Evolutionary conservation across 2,329 filamentous ascomycete species (phyloP).

Genomic region (Penicillium sp.): DNA sequence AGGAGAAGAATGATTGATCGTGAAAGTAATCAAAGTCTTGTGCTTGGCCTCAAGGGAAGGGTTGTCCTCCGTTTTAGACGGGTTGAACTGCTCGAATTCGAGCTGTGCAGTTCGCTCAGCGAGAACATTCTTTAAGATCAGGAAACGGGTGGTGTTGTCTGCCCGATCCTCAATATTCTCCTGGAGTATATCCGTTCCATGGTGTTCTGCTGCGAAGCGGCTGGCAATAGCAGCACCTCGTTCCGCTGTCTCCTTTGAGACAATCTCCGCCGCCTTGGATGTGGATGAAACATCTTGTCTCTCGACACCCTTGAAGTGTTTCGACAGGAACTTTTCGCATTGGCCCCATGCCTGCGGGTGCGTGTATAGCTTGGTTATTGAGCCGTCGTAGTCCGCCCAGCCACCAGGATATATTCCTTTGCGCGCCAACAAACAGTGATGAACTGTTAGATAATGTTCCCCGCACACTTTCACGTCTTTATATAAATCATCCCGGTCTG

Average conservation of each 20-base stretch:
- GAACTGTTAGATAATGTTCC: slow-evolving; percentile 82
- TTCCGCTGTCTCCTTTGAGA: slow-evolving; percentile 56
- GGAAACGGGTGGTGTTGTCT: slow-evolving; percentile 50
- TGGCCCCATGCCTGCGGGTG: slow-evolving; percentile 97
- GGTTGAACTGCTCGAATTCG: slow-evolving; percentile 19
- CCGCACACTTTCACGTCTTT: slow-evolving; percentile 72
- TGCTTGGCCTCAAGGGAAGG: slow-evolving; percentile 16
- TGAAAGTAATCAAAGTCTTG: slow-evolving; percentile 82
- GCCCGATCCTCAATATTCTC: slow-evolving; percentile 49
- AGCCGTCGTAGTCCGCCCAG: slow-evolving; percentile 45
- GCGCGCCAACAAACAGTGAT: slow-evolving; percentile 74
- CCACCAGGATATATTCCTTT: slow-evolving; percentile 26
- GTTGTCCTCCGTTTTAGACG: slow-evolving; percentile 1
- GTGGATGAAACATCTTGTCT: slow-evolving; percentile 82
- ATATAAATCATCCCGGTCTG: slow-evolving; percentile 66
- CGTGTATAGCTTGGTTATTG: slow-evolving; percentile 77
- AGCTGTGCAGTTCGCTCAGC: slow-evolving; percentile 26
- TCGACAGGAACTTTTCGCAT: slow-evolving; percentile 71
- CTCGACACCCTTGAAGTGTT: slow-evolving; percentile 71
- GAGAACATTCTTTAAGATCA: slow-evolving; percentile 42
- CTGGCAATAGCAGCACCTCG: slow-evolving; percentile 75
- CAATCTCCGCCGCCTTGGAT: slow-evolving; percentile 77
- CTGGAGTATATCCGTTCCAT: slow-evolving; percentile 66
- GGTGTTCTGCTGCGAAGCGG: slow-evolving; percentile 66
- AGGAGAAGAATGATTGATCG: slow-evolving; percentile 70